Conservation (phyloP, 352 stramenopile species). For the Pythium myriotylum region DNA sequence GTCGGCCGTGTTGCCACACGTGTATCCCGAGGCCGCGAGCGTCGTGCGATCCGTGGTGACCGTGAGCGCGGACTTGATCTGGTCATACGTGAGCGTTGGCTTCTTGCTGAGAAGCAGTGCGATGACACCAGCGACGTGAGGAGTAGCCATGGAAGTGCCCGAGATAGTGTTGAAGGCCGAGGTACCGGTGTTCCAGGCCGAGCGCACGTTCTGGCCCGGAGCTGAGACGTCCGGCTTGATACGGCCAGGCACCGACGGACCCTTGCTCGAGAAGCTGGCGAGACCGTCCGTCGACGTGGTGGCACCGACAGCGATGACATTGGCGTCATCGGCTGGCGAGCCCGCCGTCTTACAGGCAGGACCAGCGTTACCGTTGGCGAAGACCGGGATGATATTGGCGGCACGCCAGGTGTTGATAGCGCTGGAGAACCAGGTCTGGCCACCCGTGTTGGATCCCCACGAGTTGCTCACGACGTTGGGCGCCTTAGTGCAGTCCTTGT, state of each 20-base stretch:
- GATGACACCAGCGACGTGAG: slow-evolving; percentile 37
- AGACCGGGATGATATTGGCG: neutral
- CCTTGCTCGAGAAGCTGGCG: slow-evolving; percentile 35
- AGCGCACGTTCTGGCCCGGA: slow-evolving; percentile 28
- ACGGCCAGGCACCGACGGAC: slow-evolving; percentile 16
- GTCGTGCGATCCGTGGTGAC: slow-evolving; percentile 15
- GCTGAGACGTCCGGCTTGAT: slow-evolving; percentile 39
- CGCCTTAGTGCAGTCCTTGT: slow-evolving; percentile 36
- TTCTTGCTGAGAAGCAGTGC: slow-evolving; percentile 35
- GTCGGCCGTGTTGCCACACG: slow-evolving; percentile 31
- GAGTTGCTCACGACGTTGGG: slow-evolving; percentile 40
- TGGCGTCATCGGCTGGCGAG: slow-evolving; percentile 21
- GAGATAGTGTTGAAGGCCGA: slow-evolving; percentile 29
- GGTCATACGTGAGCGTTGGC: slow-evolving; percentile 21
- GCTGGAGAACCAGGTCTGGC: slow-evolving; percentile 12
- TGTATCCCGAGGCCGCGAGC: slow-evolving; percentile 18
- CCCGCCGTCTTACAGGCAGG: neutral
- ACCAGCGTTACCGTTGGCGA: slow-evolving; percentile 12
- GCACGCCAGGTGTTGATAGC: neutral
- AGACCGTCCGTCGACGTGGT: slow-evolving; percentile 25
- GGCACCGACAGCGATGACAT: slow-evolving; percentile 28
- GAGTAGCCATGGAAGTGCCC: slow-evolving; percentile 39
- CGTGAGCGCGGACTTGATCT: slow-evolving; percentile 18
- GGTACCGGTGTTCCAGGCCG: slow-evolving; percentile 25
- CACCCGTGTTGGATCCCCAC: slow-evolving; percentile 29